phyloP scores from a whole-genome alignment of 2,329 filamentous ascomycete genomes.

The Diplocarpon rosae region DNA sequence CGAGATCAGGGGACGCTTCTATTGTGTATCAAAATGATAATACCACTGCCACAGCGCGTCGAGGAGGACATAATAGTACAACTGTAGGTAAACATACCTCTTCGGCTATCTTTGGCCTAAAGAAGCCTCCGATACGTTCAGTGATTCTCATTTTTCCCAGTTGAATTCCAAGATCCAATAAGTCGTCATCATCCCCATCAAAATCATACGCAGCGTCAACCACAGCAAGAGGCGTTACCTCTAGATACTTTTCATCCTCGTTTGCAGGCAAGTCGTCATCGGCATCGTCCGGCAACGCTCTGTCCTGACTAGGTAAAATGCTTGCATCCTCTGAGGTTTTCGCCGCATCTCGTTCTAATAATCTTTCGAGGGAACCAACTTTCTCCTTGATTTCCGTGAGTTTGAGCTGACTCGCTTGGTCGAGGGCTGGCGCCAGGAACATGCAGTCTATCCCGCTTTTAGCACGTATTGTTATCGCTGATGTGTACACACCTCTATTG shows the following conservation, averaged over 20 bases:
- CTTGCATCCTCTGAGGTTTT: slow-evolving; percentile 27
- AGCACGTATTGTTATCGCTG: slow-evolving; percentile 21
- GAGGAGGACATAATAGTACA: too few relatives aligned
- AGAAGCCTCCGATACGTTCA: slow-evolving; percentile 62
- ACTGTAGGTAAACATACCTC: slow-evolving; percentile 16
- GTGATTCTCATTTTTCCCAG: slow-evolving; percentile 64
- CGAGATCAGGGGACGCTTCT: too few relatives aligned
- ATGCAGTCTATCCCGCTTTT: slow-evolving; percentile 38
- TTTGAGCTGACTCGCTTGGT: slow-evolving; percentile 57
- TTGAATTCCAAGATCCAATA: slow-evolving; percentile 61
- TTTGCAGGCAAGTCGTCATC: slow-evolving; percentile 33
- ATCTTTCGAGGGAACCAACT: slow-evolving; percentile 59
- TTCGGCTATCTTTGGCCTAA: slow-evolving; percentile 58
- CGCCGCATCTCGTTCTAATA: slow-evolving; percentile 57
- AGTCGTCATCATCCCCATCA: slow-evolving; percentile 50
- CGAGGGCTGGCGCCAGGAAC: slow-evolving; percentile 35
- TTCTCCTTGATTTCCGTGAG: slow-evolving; percentile 71
- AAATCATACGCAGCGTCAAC: slow-evolving; percentile 60
- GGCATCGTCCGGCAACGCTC: slow-evolving; percentile 34
- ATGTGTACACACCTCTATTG: slow-evolving; percentile 28
- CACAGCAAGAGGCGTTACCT: slow-evolving; percentile 50
- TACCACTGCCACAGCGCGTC: too few relatives aligned
- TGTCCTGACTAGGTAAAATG: slow-evolving; percentile 10
- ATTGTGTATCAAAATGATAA: background rate
- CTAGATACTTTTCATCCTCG: slow-evolving; percentile 51